phyloP scores from a whole-genome alignment of 2,329 filamentous ascomycete species.

The Fusarium praegraminearum region DNA sequence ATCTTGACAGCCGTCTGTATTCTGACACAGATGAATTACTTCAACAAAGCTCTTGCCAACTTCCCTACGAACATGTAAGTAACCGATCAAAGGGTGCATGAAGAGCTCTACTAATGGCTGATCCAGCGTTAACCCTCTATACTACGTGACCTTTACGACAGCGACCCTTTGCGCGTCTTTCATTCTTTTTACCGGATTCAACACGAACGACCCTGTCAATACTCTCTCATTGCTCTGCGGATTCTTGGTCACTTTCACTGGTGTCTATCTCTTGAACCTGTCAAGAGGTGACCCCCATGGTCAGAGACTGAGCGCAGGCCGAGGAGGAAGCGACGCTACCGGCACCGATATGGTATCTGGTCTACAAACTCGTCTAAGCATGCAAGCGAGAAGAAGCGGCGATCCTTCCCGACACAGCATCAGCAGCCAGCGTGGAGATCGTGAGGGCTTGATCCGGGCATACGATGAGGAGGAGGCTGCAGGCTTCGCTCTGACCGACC shows the following conservation, averaged over 20 bases:
- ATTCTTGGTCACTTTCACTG: conserved; percentile 94
- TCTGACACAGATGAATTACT: conserved; percentile 99
- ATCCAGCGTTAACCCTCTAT: conserved; percentile 88
- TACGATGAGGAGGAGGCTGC: conserved; percentile 87
- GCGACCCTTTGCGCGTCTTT: conserved; percentile 94
- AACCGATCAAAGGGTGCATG: too few relatives aligned
- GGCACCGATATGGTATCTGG: conserved; percentile 93
- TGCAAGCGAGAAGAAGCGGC: conserved; percentile 86
- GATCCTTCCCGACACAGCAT: conserved; percentile 73
- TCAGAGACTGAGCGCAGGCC: conserved; percentile 71
- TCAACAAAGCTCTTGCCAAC: conserved; percentile 97
- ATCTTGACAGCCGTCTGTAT: conserved; percentile 95
- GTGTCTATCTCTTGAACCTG: conserved; percentile 96
- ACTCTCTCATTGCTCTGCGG: conserved; percentile 92
- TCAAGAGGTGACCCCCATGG: conserved; percentile 92
- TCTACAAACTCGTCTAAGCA: conserved; percentile 89
- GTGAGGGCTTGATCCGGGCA: conserved; percentile 85
- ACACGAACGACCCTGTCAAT: conserved; percentile 91
- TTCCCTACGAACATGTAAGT: conserved; percentile 97
- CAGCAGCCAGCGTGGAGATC: conserved; percentile 74
- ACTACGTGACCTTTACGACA: conserved; percentile 98
- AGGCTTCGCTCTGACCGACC: conserved; percentile 80
- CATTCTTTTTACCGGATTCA: conserved; percentile 95
- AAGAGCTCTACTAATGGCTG: conserved; percentile 6
- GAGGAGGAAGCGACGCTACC: conserved; percentile 76